Evolutionary conservation across 176 grass and related monocot species (phyloP).

Genomic region (Poa annua): DNA sequence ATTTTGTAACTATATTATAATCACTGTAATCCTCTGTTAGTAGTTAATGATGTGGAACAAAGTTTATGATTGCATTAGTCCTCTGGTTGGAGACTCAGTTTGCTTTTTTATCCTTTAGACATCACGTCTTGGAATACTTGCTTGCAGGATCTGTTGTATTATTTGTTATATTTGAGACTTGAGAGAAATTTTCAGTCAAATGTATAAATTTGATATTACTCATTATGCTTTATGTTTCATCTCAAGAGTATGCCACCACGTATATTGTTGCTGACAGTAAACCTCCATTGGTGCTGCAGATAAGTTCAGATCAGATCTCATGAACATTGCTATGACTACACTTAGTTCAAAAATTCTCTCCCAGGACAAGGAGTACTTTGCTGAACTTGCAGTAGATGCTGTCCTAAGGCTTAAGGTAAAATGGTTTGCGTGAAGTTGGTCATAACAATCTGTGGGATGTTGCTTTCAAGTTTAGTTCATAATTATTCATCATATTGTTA

Average conservation of each 20-base stretch:
- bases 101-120: not conserved
- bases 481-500: not conserved
- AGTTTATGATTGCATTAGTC: not conserved
- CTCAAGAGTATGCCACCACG: not conserved
- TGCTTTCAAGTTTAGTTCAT: not conserved
- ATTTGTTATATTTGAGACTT: not conserved
- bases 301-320: slow-evolving; percentile 84
- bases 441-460: not conserved
- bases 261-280: slow-evolving; percentile 11
- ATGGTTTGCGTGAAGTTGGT: not conserved
- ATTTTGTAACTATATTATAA: slow-evolving; percentile 24
- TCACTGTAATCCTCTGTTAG: not conserved
- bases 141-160: not conserved
- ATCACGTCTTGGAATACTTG: not conserved
- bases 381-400: slow-evolving; percentile 92
- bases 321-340: slow-evolving; percentile 98
- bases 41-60: not conserved
- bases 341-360: slow-evolving; percentile 99
- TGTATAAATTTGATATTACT: not conserved
- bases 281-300: slow-evolving; percentile 54
- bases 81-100: not conserved
- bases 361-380: slow-evolving; percentile 94
- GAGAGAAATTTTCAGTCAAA: not conserved
- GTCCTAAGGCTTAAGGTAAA: slow-evolving; percentile 93
- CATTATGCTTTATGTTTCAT: not conserved